Evolutionary conservation across 306 rosid species (phyloP).

Genomic region (Trifolium dubium): DNA sequence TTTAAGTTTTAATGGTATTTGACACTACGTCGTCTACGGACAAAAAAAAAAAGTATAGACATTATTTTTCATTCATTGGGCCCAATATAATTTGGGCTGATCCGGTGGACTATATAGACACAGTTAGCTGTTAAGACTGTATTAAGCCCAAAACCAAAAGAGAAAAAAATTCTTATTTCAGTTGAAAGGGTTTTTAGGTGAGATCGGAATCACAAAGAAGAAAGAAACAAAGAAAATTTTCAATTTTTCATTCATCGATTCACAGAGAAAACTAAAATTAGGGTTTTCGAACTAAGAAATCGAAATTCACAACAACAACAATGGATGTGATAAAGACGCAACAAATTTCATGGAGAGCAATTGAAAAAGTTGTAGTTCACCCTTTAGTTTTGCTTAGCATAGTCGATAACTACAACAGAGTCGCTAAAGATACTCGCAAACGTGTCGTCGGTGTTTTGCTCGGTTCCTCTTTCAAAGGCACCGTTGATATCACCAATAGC

Average conservation of each 20-base stretch:
- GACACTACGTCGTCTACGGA: no score
- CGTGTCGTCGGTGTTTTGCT: constrained; percentile 89
- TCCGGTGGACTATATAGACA: background rate
- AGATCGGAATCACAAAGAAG: constrained; percentile 15
- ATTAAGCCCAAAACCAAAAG: background rate
- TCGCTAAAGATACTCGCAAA: constrained; percentile 82
- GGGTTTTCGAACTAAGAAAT: background rate
- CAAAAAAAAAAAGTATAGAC: no score
- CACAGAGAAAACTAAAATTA: background rate
- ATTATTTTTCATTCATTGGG: no score
- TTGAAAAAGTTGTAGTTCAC: constrained; percentile 89
- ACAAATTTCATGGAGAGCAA: constrained; percentile 66
- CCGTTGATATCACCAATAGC: constrained; percentile 85
- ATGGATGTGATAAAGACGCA: constrained; percentile 93
- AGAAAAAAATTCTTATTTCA: background rate
- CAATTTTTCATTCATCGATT: background rate
- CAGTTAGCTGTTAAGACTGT: background rate
- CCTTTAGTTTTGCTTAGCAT: constrained; percentile 89
- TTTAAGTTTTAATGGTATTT: no score
- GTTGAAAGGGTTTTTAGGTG: constrained; percentile 14
- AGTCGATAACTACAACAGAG: constrained; percentile 89
- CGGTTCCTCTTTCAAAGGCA: constrained; percentile 77
- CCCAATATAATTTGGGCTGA: background rate
- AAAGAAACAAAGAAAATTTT: background rate
- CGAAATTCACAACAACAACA: background rate